A percentile compares a stretch with the other conserved stretches of the same genome.
phyloP scores from a whole-genome alignment of 768 basidiomycete genomes.

The Collybia sp. region DNA sequence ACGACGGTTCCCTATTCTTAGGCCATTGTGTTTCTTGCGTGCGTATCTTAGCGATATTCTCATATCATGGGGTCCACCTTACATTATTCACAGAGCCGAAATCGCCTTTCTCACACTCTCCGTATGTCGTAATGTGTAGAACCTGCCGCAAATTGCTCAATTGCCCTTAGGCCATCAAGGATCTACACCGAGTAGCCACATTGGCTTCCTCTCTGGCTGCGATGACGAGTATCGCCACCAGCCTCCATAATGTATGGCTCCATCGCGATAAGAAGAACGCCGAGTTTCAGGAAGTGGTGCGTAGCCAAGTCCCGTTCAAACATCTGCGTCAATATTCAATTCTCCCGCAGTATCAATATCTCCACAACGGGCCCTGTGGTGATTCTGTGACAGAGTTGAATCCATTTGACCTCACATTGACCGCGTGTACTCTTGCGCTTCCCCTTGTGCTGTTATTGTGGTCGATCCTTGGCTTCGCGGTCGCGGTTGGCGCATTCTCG shows the following conservation, averaged over 20 bases:
- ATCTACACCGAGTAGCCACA: slow-evolving; percentile 8
- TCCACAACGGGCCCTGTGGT: background rate
- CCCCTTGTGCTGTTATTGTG: slow-evolving; percentile 16
- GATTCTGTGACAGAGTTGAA: too few relatives aligned
- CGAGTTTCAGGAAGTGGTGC: slow-evolving; percentile 11
- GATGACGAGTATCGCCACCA: slow-evolving; percentile 10
- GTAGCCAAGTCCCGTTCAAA: background rate
- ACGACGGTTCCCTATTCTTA: background rate
- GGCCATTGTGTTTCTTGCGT: background rate
- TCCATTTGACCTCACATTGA: slow-evolving; percentile 9
- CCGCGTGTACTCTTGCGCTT: slow-evolving; percentile 13
- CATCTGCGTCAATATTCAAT: background rate
- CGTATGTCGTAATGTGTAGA: too few relatives aligned
- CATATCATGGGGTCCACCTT: too few relatives aligned
- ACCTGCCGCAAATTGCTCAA: background rate
- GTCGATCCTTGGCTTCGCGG: slow-evolving; percentile 14
- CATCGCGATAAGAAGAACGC: slow-evolving; percentile 11
- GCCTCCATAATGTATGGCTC: slow-evolving; percentile 14
- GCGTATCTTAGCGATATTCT: background rate
- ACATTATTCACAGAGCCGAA: background rate
- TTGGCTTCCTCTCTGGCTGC: slow-evolving; percentile 10
- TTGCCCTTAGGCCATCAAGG: slow-evolving; percentile 6
- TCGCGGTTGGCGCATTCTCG: slow-evolving; percentile 11
- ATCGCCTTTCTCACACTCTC: background rate
- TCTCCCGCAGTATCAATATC: background rate